Evolutionary conservation across 768 basidiomycete genomes (phyloP), one percentile per base, ranked within the genome.

Genomic region (Tricholoma flavovirens): DNA sequence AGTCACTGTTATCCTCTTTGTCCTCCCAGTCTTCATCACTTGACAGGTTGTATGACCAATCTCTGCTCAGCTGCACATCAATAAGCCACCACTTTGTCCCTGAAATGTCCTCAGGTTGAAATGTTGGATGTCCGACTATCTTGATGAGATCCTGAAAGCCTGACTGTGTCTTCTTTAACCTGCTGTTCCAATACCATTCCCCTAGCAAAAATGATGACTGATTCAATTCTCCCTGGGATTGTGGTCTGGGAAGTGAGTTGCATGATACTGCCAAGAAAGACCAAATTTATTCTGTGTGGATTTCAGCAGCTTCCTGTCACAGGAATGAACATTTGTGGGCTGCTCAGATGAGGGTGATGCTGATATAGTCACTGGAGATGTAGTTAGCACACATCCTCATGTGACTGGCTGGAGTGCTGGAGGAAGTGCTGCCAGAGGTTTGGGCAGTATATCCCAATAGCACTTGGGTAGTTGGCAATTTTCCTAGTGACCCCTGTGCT

Each of bases 1-100:
- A 68, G n/a, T 56, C 61, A 52, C 35, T 62, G 50, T 54, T 54
- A 38, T 58, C 36, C 8, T 38, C 17, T 29, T 51, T 10, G 2
- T 54, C 30, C 5, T 51, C 38, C 32, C 32, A 33, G 5, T 14
- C 17, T 14, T 49, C 54, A 4, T 21, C 32, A 12, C 9, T 33
- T 33, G 32, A 33, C 9, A 12, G 32, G 32, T 8, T 38, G 36
- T 6, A 38, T 6, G 12, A 6, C 36, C 12, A 3, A 38, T 21
- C 22, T 5, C 26, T 24, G 4, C 43, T 57, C 7, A 64, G 51
- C n/a, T 40, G 36, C 3, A 12, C 5, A 35, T 62, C 36, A 24
- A 64, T 56, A 12, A 21, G 10, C 4, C 35, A 17, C 63, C 61
- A 64, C 5, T 45, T 1, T 11, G 58, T 56, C 1, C 24, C 12